Conservation (phyloP, 1,284 basidiomycete genomes). For the Cryptococcus sp. region DNA sequence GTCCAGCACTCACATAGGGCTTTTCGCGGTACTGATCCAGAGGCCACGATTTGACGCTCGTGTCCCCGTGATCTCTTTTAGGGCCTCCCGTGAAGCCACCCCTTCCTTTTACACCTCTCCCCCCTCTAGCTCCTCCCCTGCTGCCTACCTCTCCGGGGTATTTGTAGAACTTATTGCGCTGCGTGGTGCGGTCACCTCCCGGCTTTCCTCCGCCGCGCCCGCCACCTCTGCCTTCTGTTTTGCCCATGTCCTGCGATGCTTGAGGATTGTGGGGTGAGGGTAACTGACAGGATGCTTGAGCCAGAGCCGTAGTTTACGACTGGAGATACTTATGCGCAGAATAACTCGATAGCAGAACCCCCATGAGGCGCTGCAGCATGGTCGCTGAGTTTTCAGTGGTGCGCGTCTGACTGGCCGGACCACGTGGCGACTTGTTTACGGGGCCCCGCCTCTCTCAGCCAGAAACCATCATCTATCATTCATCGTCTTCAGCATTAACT, state of each 20-base stretch:
- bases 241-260: slow-evolving; percentile 8
- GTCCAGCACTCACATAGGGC: slow-evolving; percentile 19
- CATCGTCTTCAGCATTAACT: too few relatives aligned
- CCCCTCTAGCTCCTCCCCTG: slow-evolving; percentile 16
- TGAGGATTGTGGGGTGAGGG: background rate
- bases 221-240: slow-evolving; percentile 5
- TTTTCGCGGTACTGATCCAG: slow-evolving; percentile 27
- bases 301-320: too few relatives aligned
- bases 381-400: background rate
- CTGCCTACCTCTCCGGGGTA: slow-evolving; percentile 13
- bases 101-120: slow-evolving; percentile 12
- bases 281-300: background rate
- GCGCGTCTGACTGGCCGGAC: too few relatives aligned
- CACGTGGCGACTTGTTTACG: too few relatives aligned
- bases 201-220: slow-evolving; percentile 3
- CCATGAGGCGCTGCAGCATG: too few relatives aligned
- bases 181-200: background rate
- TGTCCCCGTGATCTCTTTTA: slow-evolving; percentile 4
- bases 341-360: too few relatives aligned
- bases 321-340: background rate
- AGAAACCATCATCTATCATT: too few relatives aligned
- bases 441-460: too few relatives aligned
- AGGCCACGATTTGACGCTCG: slow-evolving; percentile 11
- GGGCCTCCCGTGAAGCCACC: slow-evolving; percentile 4
- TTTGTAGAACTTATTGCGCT: slow-evolving; percentile 32